Percentiles rank a stretch among this genome's conserved stretches.
Evolutionary conservation across 169 alveolate species (phyloP).

Genomic region (Theileria annulata): DNA sequence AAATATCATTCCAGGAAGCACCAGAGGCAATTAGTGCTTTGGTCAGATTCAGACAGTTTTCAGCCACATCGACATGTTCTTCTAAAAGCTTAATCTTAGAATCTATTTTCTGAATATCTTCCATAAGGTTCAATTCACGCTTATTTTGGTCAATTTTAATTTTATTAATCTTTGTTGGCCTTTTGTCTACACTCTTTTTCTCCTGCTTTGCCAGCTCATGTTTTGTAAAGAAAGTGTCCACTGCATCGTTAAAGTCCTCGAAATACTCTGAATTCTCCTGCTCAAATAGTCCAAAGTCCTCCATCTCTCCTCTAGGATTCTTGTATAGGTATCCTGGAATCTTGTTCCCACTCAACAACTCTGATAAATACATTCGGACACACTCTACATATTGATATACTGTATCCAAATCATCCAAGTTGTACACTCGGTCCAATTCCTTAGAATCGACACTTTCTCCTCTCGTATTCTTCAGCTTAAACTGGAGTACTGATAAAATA

Average conservation of each 20-base stretch:
- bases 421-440: not conserved
- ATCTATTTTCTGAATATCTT: constrained; percentile 74
- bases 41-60: constrained; percentile 74
- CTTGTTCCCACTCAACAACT: constrained; percentile 17
- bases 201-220: constrained; percentile 53
- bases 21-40: constrained; percentile 82
- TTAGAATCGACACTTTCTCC: constrained; percentile 9
- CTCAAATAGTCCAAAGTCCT: constrained; percentile 62
- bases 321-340: constrained; percentile 53
- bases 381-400: constrained; percentile 26
- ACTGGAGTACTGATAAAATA: constrained; percentile 8
- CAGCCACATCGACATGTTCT: constrained; percentile 78
- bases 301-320: constrained; percentile 31
- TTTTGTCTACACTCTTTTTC: constrained; percentile 38
- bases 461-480: not conserved
- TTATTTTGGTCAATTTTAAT: constrained; percentile 87
- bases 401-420: not conserved
- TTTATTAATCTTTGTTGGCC: constrained; percentile 79
- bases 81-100: constrained; percentile 80
- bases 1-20: constrained; percentile 89
- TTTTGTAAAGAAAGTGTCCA: constrained; percentile 61
- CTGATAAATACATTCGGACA: constrained; percentile 16
- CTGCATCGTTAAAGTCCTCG: constrained; percentile 54
- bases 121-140: constrained; percentile 72
- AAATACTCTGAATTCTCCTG: constrained; percentile 25